These are phyloP conservation scores for Gautieria morchelliformis DNA, from an alignment of 768 basidiomycete species.

Conservation along the genomic window DNA sequence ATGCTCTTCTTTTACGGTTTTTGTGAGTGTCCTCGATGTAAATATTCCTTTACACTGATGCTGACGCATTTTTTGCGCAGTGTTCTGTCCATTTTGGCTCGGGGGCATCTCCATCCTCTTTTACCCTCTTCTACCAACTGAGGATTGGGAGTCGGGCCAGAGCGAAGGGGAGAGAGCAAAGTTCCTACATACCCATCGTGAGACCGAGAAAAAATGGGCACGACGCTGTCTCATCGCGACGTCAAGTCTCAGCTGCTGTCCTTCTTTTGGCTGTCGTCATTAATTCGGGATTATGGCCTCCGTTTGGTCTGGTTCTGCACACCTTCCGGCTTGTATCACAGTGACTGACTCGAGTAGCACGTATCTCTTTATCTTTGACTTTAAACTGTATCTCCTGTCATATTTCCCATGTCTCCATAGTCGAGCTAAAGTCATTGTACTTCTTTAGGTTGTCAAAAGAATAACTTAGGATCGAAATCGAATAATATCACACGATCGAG, in stretches of 20 bases:
- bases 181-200: conserved; percentile 38
- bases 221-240: conserved; percentile 46
- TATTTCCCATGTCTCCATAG: neutral
- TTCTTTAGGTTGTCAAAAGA: too few relatives aligned
- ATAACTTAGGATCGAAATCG: too few relatives aligned
- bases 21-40: conserved; percentile 28
- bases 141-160: conserved; percentile 48
- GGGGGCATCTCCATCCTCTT: conserved; percentile 47
- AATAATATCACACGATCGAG: too few relatives aligned
- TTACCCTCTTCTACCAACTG: conserved; percentile 38
- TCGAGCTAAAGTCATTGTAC: too few relatives aligned
- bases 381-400: neutral
- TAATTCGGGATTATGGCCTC: neutral
- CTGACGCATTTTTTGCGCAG: conserved; percentile 20
- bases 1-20: conserved; percentile 59
- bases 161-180: conserved; percentile 39
- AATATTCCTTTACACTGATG: neutral
- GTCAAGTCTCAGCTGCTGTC: conserved; percentile 32
- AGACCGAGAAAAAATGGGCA: conserved; percentile 47
- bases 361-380: neutral
- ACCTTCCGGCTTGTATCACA: neutral
- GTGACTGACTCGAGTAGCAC: neutral
- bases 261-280: conserved; percentile 15
- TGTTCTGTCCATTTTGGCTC: conserved; percentile 56
- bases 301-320: neutral